These are phyloP conservation scores for Penicillium turbatum DNA, from an alignment of 495 filamentous ascomycete species.

Conservation along the genomic window DNA sequence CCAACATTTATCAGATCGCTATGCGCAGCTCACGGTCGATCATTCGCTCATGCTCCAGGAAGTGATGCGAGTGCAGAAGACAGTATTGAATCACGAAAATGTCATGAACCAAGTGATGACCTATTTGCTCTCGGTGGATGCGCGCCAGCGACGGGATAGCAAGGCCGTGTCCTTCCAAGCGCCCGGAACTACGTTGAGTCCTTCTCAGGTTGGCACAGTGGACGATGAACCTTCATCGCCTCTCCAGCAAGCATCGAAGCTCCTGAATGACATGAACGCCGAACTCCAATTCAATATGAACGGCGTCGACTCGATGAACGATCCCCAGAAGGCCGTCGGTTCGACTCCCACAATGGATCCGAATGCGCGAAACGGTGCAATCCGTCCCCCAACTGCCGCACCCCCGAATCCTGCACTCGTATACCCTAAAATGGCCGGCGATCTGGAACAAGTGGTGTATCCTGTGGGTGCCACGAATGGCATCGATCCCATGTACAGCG, in stretches of 20 bases:
- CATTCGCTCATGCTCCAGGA: conserved; percentile 86
- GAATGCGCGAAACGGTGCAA: conserved; percentile 35
- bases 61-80: conserved; percentile 81
- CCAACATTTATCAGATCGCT: conserved; percentile 76
- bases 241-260: conserved; percentile 82
- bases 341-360: conserved; percentile 43
- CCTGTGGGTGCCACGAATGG: conserved; percentile 84
- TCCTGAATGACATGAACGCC: conserved; percentile 74
- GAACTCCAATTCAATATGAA: conserved; percentile 71
- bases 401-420: conserved; percentile 48
- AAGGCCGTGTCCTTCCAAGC: conserved; percentile 48
- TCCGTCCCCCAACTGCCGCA: conserved; percentile 45
- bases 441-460: conserved; percentile 81
- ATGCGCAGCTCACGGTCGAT: conserved; percentile 77
- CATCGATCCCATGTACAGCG: conserved; percentile 91
- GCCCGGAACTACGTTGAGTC: conserved; percentile 36
- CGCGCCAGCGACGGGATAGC: conserved; percentile 60
- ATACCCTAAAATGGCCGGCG: conserved; percentile 51
- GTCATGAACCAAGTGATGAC: conserved; percentile 72
- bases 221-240: conserved; percentile 78
- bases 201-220: conserved; percentile 40
- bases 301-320: conserved; percentile 72
- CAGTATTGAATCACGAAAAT: conserved; percentile 75
- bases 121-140: conserved; percentile 62
- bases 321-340: conserved; percentile 57